Evolutionary conservation across 805 yeast species (phyloP).

Genomic region (Pichia thaimueangensis): DNA sequence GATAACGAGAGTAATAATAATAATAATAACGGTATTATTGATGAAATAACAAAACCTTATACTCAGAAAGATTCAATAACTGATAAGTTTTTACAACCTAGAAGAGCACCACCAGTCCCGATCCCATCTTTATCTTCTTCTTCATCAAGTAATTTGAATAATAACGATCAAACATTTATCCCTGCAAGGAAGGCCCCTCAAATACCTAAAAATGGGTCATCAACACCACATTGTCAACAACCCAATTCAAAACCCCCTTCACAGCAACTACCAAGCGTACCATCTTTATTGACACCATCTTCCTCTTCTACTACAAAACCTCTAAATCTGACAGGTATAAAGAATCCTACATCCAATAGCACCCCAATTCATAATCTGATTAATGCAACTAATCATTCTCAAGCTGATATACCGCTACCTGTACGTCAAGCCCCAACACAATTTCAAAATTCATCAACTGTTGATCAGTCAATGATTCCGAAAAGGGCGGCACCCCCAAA

Average conservation of each 20-base stretch:
- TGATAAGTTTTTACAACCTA: slow-evolving; percentile 27
- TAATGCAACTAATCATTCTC: not conserved
- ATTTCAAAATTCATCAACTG: slow-evolving; percentile 8
- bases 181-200: slow-evolving; percentile 38
- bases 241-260: slow-evolving; percentile 10
- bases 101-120: slow-evolving; percentile 32
- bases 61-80: slow-evolving; percentile 7
- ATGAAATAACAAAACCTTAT: slow-evolving; percentile 30
- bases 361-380: too few species aligned
- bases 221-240: too few species aligned
- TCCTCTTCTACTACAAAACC: not conserved
- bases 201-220: slow-evolving; percentile 8
- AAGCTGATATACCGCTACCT: slow-evolving; percentile 5
- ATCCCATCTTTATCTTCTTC: not conserved
- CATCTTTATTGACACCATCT: not conserved
- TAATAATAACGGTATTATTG: slow-evolving; percentile 16
- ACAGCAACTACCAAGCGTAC: not conserved
- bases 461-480: slow-evolving; percentile 1
- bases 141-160: not conserved
- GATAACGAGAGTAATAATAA: not conserved
- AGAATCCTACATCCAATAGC: not conserved
- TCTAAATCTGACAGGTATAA: not conserved
- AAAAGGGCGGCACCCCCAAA: slow-evolving; percentile 9
- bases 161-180: slow-evolving; percentile 18
- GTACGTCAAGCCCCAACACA: slow-evolving; percentile 17